Conservation (phyloP, 2,329 filamentous ascomycete genomes). For the Aspergillus sp. region DNA sequence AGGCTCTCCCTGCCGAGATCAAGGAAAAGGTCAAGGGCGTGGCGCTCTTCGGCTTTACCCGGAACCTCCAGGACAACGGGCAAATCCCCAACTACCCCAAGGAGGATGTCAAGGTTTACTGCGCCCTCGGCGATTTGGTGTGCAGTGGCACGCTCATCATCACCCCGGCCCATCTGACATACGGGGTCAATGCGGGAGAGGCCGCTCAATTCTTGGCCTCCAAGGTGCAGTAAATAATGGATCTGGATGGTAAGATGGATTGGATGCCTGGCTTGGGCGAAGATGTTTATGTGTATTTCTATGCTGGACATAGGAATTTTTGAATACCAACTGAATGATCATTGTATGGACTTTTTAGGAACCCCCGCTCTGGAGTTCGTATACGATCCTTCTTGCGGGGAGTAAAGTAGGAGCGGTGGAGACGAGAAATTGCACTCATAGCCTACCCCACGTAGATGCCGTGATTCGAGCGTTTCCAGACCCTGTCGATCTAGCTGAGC, state of each 20-base stretch:
- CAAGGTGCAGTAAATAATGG: slow-evolving; percentile 1
- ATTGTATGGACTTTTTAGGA: too few species aligned
- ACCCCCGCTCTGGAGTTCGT: too few species aligned
- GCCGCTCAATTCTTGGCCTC: slow-evolving; percentile 13
- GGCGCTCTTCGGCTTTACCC: slow-evolving; percentile 40
- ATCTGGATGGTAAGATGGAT: neutral
- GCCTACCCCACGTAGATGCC: too few species aligned
- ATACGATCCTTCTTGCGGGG: too few species aligned
- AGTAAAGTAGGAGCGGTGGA: neutral
- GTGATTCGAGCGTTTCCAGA: too few species aligned
- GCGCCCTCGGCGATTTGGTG: slow-evolving; percentile 16
- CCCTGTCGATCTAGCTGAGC: neutral
- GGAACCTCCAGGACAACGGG: slow-evolving; percentile 16
- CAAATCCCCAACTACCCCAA: slow-evolving; percentile 17
- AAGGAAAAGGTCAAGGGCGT: slow-evolving; percentile 36
- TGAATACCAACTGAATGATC: too few species aligned
- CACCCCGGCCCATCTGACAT: slow-evolving; percentile 15
- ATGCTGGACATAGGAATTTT: too few species aligned
- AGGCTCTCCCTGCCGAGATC: slow-evolving; percentile 26
- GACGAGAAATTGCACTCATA: neutral
- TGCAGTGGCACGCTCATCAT: slow-evolving; percentile 16
- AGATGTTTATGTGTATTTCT: neutral
- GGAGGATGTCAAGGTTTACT: slow-evolving; percentile 17
- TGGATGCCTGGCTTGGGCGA: neutral
- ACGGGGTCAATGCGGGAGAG: slow-evolving; percentile 9